phyloP scores from a whole-genome alignment of 2,329 filamentous ascomycete species.

The Pezicula rhizophila region DNA sequence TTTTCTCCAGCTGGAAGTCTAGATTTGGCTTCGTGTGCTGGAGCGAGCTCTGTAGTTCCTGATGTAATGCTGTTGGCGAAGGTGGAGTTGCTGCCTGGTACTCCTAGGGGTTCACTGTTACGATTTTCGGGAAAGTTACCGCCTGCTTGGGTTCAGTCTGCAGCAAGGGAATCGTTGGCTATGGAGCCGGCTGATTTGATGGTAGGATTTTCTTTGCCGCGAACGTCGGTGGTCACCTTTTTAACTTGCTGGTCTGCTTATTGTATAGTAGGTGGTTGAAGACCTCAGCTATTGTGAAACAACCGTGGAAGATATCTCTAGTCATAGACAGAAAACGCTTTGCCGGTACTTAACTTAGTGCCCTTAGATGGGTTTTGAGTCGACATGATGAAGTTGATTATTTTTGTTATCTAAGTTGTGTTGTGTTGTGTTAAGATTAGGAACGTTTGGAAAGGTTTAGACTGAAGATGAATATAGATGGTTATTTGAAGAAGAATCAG shows the following conservation, averaged over 20 bases:
- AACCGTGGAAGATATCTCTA: neutral
- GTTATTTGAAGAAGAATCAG: too few relatives aligned
- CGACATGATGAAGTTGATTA: conserved; percentile 36
- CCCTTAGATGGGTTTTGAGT: conserved; percentile 15
- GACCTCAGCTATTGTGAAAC: neutral
- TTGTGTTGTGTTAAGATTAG: too few relatives aligned
- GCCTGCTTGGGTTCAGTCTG: conserved; percentile 56
- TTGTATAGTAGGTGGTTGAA: neutral
- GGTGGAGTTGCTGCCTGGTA: conserved; percentile 46
- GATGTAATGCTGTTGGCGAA: conserved; percentile 51
- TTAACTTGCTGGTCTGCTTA: conserved; percentile 20
- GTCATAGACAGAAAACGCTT: neutral
- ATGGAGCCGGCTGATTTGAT: conserved; percentile 60
- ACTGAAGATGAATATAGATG: neutral
- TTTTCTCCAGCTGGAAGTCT: conserved; percentile 15
- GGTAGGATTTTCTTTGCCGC: conserved; percentile 38
- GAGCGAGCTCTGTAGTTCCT: conserved; percentile 41
- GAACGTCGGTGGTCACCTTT: conserved; percentile 40
- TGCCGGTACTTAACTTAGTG: conserved; percentile 14
- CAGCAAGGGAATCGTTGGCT: conserved; percentile 66
- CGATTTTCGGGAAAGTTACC: conserved; percentile 59
- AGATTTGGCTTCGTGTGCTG: conserved; percentile 27
- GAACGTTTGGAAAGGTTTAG: neutral
- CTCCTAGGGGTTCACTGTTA: conserved; percentile 41
- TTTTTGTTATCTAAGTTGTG: conserved; percentile 4